Conservation (phyloP, 2,329 filamentous ascomycete genomes). For the Pleoardoris graminearum region DNA sequence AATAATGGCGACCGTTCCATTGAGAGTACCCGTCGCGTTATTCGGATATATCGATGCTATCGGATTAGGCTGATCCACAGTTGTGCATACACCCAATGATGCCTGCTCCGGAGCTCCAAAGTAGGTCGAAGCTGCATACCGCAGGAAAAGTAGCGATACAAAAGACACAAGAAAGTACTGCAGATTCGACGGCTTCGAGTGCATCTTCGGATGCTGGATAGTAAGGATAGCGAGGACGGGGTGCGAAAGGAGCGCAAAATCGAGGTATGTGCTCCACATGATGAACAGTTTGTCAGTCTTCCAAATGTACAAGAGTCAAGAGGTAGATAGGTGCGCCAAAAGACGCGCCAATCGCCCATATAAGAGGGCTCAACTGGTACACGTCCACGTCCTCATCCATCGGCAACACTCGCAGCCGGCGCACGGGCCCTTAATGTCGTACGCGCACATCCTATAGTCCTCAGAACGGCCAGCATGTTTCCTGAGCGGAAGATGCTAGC, state of each 20-base stretch:
- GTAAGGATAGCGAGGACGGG: constrained; percentile 36
- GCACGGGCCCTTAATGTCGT: not conserved
- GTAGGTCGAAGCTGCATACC: constrained; percentile 25
- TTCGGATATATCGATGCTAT: constrained; percentile 53
- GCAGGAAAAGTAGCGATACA: constrained; percentile 28
- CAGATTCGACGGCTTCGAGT: constrained; percentile 23
- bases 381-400: constrained; percentile 1
- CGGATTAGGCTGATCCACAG: constrained; percentile 51
- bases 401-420: constrained; percentile 13
- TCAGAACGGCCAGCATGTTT: not conserved
- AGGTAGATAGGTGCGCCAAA: constrained; percentile 2
- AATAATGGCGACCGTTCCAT: constrained; percentile 57
- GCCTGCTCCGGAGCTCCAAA: constrained; percentile 9
- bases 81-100: constrained; percentile 22
- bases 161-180: constrained; percentile 36
- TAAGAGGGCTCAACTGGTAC: constrained; percentile 8
- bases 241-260: constrained; percentile 38
- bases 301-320: not conserved
- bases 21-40: constrained; percentile 57
- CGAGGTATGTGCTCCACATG: constrained; percentile 36
- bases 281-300: too few relatives aligned
- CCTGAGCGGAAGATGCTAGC: not conserved
- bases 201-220: constrained; percentile 29
- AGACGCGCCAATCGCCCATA: constrained; percentile 4
- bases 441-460: not conserved